Conservation (phyloP, 129 eudicot species). For the Sambucus nigra region DNA sequence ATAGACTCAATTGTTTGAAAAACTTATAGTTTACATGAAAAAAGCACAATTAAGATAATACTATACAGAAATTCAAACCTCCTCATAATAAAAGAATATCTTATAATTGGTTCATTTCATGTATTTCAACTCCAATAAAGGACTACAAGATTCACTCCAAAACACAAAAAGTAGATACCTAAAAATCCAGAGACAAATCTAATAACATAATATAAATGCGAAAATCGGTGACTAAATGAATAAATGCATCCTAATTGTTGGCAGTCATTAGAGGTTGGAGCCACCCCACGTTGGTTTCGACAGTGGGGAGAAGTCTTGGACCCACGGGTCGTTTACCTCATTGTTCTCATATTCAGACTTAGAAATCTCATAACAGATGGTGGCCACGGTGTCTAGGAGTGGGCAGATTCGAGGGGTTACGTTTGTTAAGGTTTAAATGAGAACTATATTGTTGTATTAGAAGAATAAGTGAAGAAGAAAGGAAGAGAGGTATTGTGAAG, state of each 20-base stretch:
- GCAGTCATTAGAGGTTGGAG: constrained; percentile 79
- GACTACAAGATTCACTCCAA: not conserved
- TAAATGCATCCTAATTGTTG: constrained; percentile 72
- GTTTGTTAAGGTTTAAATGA: too few species aligned
- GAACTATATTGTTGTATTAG: too few species aligned
- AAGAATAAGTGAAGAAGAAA: too few species aligned
- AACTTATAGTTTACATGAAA: too few species aligned
- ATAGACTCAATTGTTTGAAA: too few species aligned
- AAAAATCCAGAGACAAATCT: not conserved
- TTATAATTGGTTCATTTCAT: not conserved
- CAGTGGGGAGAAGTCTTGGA: constrained; percentile 83
- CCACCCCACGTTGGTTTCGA: constrained; percentile 78
- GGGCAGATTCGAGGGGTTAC: constrained; percentile 85
- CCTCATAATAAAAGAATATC: too few species aligned
- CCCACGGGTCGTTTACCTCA: constrained; percentile 97
- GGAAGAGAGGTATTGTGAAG: too few species aligned
- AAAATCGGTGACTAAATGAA: constrained; percentile 74
- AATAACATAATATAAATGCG: constrained; percentile 15
- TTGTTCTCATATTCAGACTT: constrained; percentile 84
- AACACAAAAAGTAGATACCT: not conserved
- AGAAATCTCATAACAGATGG: constrained; percentile 75
- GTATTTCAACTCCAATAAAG: too few species aligned
- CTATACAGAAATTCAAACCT: not conserved
- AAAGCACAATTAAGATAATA: too few species aligned
- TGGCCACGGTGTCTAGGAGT: constrained; percentile 64